Evolutionary conservation across 768 basidiomycete species (phyloP).

Genomic region (Lactifluus echinatus): DNA sequence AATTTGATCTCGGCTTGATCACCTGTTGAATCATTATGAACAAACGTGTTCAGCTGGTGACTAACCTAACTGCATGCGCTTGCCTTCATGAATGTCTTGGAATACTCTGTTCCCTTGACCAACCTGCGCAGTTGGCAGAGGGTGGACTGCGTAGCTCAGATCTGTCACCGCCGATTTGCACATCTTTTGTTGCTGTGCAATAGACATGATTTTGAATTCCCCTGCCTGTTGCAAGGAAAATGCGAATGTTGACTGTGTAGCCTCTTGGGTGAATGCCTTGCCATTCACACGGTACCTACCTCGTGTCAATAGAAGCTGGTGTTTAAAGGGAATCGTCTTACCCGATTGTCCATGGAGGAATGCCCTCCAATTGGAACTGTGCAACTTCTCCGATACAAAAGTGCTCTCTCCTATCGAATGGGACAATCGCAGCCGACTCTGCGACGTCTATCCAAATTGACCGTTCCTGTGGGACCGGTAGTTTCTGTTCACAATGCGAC

Average conservation of each 20-base stretch:
- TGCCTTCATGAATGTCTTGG: constrained; percentile 88
- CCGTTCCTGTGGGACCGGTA: constrained; percentile 49
- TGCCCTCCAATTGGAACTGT: constrained; percentile 91
- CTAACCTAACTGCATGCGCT: constrained; percentile 5
- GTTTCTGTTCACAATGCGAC: constrained; percentile 70
- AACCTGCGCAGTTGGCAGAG: constrained; percentile 83
- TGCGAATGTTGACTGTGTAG: constrained; percentile 78
- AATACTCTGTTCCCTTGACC: constrained; percentile 73
- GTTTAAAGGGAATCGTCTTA: constrained; percentile 27
- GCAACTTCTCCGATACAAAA: constrained; percentile 86
- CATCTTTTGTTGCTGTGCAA: constrained; percentile 89
- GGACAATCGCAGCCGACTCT: constrained; percentile 88
- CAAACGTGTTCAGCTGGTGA: background rate
- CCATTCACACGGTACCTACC: constrained; percentile 74
- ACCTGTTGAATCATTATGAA: constrained; percentile 34
- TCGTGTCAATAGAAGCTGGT: constrained; percentile 6
- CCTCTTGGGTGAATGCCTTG: constrained; percentile 62
- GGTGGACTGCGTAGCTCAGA: constrained; percentile 63
- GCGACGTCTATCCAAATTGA: constrained; percentile 89
- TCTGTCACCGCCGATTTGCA: constrained; percentile 79
- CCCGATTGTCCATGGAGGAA: constrained; percentile 87
- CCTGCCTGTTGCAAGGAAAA: constrained; percentile 75
- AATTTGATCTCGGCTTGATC: constrained; percentile 94
- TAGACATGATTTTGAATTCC: constrained; percentile 75
- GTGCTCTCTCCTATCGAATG: constrained; percentile 68